Base-by-base conservation (phyloP, 169 alveolate genomes). In the Babesia bigemina region DNA sequence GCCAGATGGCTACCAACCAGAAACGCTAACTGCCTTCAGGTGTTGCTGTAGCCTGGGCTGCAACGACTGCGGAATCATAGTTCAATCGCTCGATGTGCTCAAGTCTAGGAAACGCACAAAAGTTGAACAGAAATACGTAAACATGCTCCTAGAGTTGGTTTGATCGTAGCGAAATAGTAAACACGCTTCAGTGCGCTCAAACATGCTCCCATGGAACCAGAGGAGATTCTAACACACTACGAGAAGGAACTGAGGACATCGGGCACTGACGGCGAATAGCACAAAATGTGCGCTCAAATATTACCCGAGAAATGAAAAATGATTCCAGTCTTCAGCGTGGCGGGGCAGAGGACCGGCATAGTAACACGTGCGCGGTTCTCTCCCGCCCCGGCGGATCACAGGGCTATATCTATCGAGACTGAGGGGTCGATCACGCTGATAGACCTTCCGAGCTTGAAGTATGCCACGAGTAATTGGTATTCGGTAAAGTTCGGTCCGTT, bases 321-420 rank as follows among this genome's bases (percentile, higher is more conserved):
- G 86, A 36, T 76, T n/a, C 79, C 86, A 44, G 60, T 59, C 8
- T 76, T 28, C 67, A 76, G 86, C 57, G 65, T 76, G 55, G 61
- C 55, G 22, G 86, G 63, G 7, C 58, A 55, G 44, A 52, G 49
- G 14, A 39, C 48, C 4, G 67, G 79, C 69, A 24, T 72, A 22
- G 72, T 76, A 24, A 76, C 86, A 36, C 65, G 86, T 39, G 78
- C 52, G 22, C 56, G 86, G 42, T 76, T 66, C 72, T 76, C 86
- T 9, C 86, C 86, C 29, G 48, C 57, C 14, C 11, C 11, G 62
- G 56, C 28, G 33, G 86, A 76, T 19, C 59, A 56, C 67, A 24
- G 65, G 72, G 86, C 86, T 2, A 56, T 76, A 39, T 72, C 67
- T 4, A 59, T 76, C 19, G 86, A 76, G 53, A 66, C 86, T 70